Percentiles rank a stretch among this genome's conserved stretches.
phyloP scores from a whole-genome alignment of 225 moss, liverwort and hornwort species.

The Pleurozium schreberi region DNA sequence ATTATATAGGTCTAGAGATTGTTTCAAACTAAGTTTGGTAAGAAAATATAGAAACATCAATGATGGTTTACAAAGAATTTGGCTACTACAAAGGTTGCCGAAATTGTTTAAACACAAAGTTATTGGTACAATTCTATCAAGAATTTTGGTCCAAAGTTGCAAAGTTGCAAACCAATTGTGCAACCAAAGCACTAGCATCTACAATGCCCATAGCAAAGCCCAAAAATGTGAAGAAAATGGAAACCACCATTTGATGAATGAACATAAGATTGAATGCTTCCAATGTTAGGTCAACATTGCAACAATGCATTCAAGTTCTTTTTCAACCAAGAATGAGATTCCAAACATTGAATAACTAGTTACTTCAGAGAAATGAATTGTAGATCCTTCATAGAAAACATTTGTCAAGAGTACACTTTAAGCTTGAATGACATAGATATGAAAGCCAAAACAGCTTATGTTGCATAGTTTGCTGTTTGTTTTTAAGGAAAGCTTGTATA shows the following conservation, averaged over 20 bases:
- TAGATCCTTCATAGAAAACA: accelerated
- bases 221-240: too few species aligned
- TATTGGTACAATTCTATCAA: too few species aligned
- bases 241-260: background rate
- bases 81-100: too few species aligned
- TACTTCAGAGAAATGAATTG: accelerated
- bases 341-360: background rate
- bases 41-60: too few species aligned
- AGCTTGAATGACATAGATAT: background rate
- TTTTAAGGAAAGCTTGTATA: background rate
- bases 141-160: too few species aligned
- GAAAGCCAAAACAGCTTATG: background rate
- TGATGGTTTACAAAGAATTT: too few species aligned
- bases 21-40: too few species aligned
- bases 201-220: too few species aligned
- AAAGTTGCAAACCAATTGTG: too few species aligned
- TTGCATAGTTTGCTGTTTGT: background rate
- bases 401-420: background rate
- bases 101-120: too few species aligned
- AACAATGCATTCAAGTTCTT: background rate
- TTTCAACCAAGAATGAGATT: background rate
- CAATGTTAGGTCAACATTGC: background rate
- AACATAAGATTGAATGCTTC: background rate
- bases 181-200: too few species aligned
- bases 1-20: too few species aligned